Evolutionary conservation across 768 basidiomycete species (phyloP), one percentile per base, ranked within the genome.

Genomic region (Xanthoconium purpureum): DNA sequence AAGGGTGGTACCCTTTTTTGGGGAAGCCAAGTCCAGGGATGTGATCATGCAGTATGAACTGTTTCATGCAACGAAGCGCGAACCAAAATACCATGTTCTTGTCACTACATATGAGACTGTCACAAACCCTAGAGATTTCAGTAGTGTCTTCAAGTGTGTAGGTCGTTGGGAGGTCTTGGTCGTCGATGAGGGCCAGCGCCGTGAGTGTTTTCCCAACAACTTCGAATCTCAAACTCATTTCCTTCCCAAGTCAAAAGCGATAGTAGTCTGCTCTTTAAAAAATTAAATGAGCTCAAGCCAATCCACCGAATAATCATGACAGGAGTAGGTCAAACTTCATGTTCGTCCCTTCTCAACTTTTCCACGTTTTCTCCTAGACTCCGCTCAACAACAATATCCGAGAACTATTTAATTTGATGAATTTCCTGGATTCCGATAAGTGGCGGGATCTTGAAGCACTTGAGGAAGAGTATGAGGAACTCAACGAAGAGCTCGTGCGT

Each of bases 331-430:
- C 10, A 20, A 30, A 45, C 3, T 35, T 35, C 33, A 35, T 24
- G 24, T 29, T n/a, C 47, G 29, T 53, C 10, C 32, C 47, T 18
- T 11, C 17, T 37, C 36, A 29, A 24, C 30, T 45, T 32, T 42
- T 37, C 7, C 44, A 56, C 20, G 18, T 20, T 35, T 38, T 40
- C 38, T 38, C 37, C 18, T 56, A 93, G 81, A 98, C 97, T 0
- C 96, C 96, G 0, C 72, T 98, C 55, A 98, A 98, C 72, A 98
- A 98, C 76, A 98, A 98, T 67, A 88, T 99, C 24, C 82, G 92
- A 46, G 97, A 99, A 73, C 73, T 99, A 28, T 96, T 98, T 78
- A 98, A 95, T 70, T 79, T 99, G 42, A 94, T 99, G 86, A 91
- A 94, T 69, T 98, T 98, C 76, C 81, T 98, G 17, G 91, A 94